Evolutionary conservation across 2,329 filamentous ascomycete genomes (phyloP), one percentile per base, ranked within the genome.

Genomic region (Aschersonia sp.): DNA sequence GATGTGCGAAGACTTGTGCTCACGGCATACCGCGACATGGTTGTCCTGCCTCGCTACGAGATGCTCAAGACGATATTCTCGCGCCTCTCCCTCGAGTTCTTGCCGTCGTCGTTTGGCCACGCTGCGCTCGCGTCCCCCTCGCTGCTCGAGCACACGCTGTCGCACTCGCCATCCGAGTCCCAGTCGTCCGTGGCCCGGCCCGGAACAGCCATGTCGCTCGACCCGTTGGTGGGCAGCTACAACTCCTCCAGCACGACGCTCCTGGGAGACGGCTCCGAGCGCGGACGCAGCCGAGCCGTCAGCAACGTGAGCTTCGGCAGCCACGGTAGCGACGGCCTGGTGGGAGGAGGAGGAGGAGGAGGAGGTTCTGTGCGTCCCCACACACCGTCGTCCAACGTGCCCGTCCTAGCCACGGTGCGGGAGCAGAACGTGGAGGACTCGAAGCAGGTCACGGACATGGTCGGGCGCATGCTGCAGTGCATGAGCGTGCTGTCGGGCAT

Each of bases 381-480:
- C 50, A 76, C 73, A 5, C 72, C 72, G 2, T 66, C 65, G 45
- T 48, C 46, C 30, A 60, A 58, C 49, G 52, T 62, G 43, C 59
- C 64, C 44, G 59, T 60, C 5, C 59, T 68, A 29, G 64, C 62
- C 47, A 70, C 67, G 51, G 60, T 73, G 45, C 70, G 72, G 48
- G 73, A 80, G 57, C 74, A 78, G 56, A 79, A 79, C 58, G 67
- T 78, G 11, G 77, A 82, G 60, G 77, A 84, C 57, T 83, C 79
- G 45, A 77, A 87, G 60, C 80, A 92, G 59, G 80, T 97, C 47
- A 95, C 92, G 1, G 89, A 97, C 55, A 95, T 90, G 55, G 89
- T 95, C 1, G 92, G 88, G 0, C 74, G 90, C 45, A 94, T 98
- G 87, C 71, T 98, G 52, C 92, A 98, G 68, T 98, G 92, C 63